phyloP scores from a whole-genome alignment of 2,329 filamentous ascomycete species.

The Delphinella strobiligena region DNA sequence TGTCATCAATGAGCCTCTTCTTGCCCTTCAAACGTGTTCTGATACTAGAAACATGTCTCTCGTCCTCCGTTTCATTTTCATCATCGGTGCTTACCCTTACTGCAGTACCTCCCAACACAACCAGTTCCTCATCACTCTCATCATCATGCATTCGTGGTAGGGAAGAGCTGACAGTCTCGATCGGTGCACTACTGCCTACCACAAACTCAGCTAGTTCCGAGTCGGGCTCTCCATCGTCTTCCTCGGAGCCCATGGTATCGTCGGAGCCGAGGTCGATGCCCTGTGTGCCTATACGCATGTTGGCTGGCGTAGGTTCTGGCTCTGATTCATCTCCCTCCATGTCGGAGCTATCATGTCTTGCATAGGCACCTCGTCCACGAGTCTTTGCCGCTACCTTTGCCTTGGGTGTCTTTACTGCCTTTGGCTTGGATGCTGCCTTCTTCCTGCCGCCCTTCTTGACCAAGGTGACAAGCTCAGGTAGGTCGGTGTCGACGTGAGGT shows the following conservation, averaged over 20 bases:
- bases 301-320: constrained; percentile 22
- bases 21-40: too few species aligned
- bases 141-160: constrained; percentile 7
- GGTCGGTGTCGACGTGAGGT: not conserved
- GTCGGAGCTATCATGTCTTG: constrained; percentile 10
- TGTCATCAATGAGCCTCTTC: too few species aligned
- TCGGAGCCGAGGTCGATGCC: constrained; percentile 29
- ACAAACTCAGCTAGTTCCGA: constrained; percentile 36
- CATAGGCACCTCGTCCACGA: constrained; percentile 5
- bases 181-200: constrained; percentile 29
- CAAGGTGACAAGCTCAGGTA: constrained; percentile 1
- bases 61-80: too few species aligned
- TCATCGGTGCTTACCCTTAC: too few species aligned
- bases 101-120: too few species aligned
- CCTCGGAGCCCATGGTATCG: constrained; percentile 26
- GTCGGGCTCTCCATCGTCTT: constrained; percentile 30
- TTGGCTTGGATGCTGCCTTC: constrained; percentile 10
- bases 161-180: constrained; percentile 19
- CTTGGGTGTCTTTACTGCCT: not conserved
- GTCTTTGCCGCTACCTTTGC: not conserved
- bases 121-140: not conserved
- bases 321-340: constrained; percentile 22
- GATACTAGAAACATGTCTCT: too few species aligned
- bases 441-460: constrained; percentile 7
- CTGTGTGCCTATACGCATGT: constrained; percentile 23